Percentiles rank a stretch among this genome's conserved stretches.
Conservation (phyloP, 106 monocot species). For the Dioscorea alata region DNA sequence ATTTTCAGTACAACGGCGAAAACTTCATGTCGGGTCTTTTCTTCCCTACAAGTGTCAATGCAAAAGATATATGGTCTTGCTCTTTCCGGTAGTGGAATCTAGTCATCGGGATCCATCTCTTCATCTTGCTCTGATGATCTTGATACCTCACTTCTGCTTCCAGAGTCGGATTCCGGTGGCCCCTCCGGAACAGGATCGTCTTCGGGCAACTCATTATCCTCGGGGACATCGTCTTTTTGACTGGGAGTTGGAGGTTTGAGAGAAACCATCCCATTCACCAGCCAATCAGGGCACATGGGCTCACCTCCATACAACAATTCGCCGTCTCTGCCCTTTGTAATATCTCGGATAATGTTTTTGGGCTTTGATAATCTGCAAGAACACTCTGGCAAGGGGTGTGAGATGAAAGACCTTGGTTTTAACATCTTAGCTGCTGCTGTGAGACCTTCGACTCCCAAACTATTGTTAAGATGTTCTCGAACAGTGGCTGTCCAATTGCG, state of each 20-base stretch:
- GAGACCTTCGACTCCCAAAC: conserved; percentile 58
- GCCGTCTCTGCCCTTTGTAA: conserved; percentile 19
- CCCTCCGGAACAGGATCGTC: conserved; percentile 36
- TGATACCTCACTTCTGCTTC: conserved; percentile 17
- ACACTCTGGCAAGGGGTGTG: conserved; percentile 88
- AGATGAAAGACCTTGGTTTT: conserved; percentile 58
- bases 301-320: conserved; percentile 33
- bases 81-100: conserved; percentile 3
- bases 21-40: not conserved
- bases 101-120: conserved; percentile 89
- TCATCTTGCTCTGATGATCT: conserved; percentile 46
- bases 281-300: conserved; percentile 62
- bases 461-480: conserved; percentile 60
- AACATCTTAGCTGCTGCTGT: conserved; percentile 30
- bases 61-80: not conserved
- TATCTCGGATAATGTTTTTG: not conserved
- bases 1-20: not conserved
- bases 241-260: not conserved
- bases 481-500: conserved; percentile 61
- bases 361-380: conserved; percentile 51
- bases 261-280: conserved; percentile 27
- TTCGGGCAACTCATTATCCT: conserved; percentile 47
- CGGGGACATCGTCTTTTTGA: conserved; percentile 30
- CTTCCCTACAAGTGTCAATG: not conserved
- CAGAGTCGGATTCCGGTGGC: conserved; percentile 35